Evolutionary conservation across 441 rosid genomes (phyloP).

Genomic region (Sinapis alba): DNA sequence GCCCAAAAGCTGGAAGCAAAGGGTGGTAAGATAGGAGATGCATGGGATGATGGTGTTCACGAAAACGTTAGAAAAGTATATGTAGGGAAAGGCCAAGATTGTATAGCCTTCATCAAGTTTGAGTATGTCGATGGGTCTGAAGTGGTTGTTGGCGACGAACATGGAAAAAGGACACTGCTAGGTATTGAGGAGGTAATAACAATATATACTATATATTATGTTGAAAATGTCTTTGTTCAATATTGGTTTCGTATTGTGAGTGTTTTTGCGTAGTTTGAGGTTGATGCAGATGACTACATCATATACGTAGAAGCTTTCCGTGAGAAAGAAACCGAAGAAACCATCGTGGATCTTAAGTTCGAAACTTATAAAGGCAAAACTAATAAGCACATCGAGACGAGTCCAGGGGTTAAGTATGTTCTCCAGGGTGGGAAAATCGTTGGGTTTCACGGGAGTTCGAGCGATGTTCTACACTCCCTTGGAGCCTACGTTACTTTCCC

Average conservation of each 20-base stretch:
- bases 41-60: no score
- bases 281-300: slow-evolving; percentile 31
- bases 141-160: slow-evolving; percentile 21
- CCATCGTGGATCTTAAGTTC: slow-evolving; percentile 15
- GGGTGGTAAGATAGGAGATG: no score
- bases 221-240: neutral
- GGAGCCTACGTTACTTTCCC: slow-evolving; percentile 15
- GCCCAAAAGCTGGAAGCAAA: no score
- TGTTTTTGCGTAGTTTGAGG: slow-evolving; percentile 18
- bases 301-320: slow-evolving; percentile 28
- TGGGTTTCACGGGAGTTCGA: slow-evolving; percentile 32
- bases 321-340: neutral
- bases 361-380: slow-evolving; percentile 24
- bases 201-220: neutral
- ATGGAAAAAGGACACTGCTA: neutral
- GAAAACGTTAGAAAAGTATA: neutral
- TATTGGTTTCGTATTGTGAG: neutral
- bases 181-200: slow-evolving; percentile 23
- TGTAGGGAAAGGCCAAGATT: neutral
- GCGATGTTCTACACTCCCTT: slow-evolving; percentile 17
- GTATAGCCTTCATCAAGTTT: neutral
- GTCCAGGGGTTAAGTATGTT: slow-evolving; percentile 20
- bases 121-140: neutral
- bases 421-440: slow-evolving; percentile 28
- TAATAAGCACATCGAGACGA: neutral